Conservation (phyloP, 805 yeast species). For the Metschnikowia dekortorum region DNA sequence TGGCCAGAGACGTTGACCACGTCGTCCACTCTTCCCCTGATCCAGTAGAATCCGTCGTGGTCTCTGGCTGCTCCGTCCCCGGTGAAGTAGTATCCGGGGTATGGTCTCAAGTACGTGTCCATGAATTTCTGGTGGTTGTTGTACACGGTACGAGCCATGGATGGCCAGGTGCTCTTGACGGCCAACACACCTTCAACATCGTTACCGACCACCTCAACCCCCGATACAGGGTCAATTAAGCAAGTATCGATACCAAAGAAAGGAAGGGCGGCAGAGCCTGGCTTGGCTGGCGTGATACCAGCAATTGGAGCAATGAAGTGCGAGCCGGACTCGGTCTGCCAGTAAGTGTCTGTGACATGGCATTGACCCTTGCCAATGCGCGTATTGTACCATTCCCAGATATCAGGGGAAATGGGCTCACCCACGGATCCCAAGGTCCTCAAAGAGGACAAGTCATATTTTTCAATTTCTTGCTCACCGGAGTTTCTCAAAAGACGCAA, state of each 20-base stretch:
- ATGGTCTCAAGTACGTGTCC: conserved; percentile 80
- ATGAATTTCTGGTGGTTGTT: conserved; percentile 66
- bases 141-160: conserved; percentile 81
- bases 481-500: conserved; percentile 71
- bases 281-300: conserved; percentile 71
- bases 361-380: conserved; percentile 65
- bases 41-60: conserved; percentile 80
- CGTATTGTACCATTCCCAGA: conserved; percentile 83
- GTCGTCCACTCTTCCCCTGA: conserved; percentile 82
- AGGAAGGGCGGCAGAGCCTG: conserved; percentile 83
- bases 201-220: conserved; percentile 62
- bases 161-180: conserved; percentile 73
- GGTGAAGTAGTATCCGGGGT: conserved; percentile 77
- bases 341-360: conserved; percentile 77
- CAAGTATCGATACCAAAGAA: conserved; percentile 76
- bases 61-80: conserved; percentile 92
- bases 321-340: conserved; percentile 88
- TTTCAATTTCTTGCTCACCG: conserved; percentile 59
- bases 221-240: conserved; percentile 70
- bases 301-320: conserved; percentile 77
- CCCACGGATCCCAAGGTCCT: conserved; percentile 80
- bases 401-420: conserved; percentile 81
- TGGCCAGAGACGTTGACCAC: conserved; percentile 87
- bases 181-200: conserved; percentile 81
- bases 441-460: conserved; percentile 58